Conservation (phyloP, 495 filamentous ascomycete genomes). For the Penicillium cataractarum region DNA sequence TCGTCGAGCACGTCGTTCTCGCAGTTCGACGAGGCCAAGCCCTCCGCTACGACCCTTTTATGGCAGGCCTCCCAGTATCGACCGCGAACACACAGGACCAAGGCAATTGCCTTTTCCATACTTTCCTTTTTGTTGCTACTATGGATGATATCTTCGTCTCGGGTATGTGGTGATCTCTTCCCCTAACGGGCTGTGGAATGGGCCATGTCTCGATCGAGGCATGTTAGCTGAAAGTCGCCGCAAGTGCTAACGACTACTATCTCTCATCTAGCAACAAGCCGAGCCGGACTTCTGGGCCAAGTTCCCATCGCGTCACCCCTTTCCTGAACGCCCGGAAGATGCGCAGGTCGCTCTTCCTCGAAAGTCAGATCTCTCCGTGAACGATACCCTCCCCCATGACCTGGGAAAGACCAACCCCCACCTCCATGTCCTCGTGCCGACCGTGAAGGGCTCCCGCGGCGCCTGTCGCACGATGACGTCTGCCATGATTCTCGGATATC, state of each 20-base stretch:
- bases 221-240: neutral
- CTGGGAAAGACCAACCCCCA: conserved; percentile 52
- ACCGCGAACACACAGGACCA: conserved; percentile 37
- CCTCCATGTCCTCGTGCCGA: conserved; percentile 66
- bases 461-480: conserved; percentile 65
- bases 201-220: conserved; percentile 10
- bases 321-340: conserved; percentile 41
- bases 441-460: conserved; percentile 49
- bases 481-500: conserved; percentile 63
- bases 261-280: conserved; percentile 18
- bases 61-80: conserved; percentile 36
- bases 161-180: conserved; percentile 22
- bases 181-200: conserved; percentile 1
- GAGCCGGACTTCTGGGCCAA: conserved; percentile 42
- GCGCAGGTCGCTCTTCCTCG: conserved; percentile 34
- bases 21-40: conserved; percentile 34
- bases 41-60: conserved; percentile 28
- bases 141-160: conserved; percentile 27
- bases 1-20: conserved; percentile 31
- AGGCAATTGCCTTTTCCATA: conserved; percentile 26
- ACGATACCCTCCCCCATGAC: conserved; percentile 38
- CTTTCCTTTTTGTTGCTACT: conserved; percentile 33
- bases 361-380: conserved; percentile 22
- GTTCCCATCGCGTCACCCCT: conserved; percentile 43
- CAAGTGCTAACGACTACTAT: conserved; percentile 16